Evolutionary conservation across 192 early-diverging fungal genomes (phyloP), one percentile per base, ranked within the genome.

Genomic region (Entomortierella chlamydospora): DNA sequence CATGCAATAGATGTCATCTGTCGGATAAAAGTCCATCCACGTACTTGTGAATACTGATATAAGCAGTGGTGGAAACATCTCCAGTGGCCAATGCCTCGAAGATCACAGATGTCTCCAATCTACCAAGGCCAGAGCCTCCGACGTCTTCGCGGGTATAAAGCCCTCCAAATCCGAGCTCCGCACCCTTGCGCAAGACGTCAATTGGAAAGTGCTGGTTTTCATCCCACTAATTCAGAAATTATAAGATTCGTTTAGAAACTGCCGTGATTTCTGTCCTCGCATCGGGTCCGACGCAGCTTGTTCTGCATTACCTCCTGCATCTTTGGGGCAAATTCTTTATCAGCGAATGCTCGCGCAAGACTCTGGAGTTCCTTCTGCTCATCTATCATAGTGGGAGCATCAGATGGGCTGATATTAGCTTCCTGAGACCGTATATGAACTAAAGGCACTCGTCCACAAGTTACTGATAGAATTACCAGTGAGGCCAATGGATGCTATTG

Each of bases 41-140:
- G 5, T 70, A 79, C 76, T 90, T 90, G 74, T 90, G 88, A 52
- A 90, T 90, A 55, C 74, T 81, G 30, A 90, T 71, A 62, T 86
- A 88, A 15, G 88, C 88, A 20, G 87, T 86, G 2, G 86, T 88
- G 22, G 73, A 83, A n/a, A 84, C 83, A 56, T 81, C 79, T 17
- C 87, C 88, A 2, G 84, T 84, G 1, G 85, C 69, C 39, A 90
- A 47, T 41, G 87, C 85, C 53, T 90, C 88, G 62, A 90, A 88
- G 47, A 90, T 82, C 41, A 90, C 22, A 18, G 83, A 84, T 20
- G 88, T 83, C 1, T 88, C 87, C 37, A 88, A 39, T 7, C 88
- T 64, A 4, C 69, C 64, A 23, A 88, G 68, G 4, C 84, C 88
- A 17, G 85, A 69, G 15, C 88, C 88, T 30, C 88, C 88, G 26